Base-by-base conservation (phyloP, 83 land plant genomes). In the Larix sibirica region DNA sequence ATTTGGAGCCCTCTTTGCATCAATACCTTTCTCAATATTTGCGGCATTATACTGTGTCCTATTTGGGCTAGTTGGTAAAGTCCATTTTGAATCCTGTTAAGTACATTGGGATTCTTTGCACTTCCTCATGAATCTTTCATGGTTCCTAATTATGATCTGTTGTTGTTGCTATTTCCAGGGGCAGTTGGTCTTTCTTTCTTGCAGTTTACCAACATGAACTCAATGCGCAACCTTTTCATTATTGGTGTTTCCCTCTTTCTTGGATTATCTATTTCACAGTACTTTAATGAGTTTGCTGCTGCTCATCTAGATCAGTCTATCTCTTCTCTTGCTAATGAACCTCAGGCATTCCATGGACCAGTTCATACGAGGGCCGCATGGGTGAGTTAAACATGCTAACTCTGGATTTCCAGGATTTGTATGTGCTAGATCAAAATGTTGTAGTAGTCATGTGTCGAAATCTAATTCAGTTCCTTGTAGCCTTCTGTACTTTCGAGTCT, bases 1-100 rank as follows among this genome's bases (percentile, higher is more conserved):
- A 88, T 97, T 97, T 89, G 99, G 99, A 81, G 96, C 96, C 79
- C 87, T 95, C 16, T 93, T 95, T 89, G 97, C 97, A 61, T 93
- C 97, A 12, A 91, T 95, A 60, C 97, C 97, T 4, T 86, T 91
- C 71, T 93, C 96, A 4, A 93, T 95, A 42, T 92, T 89, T 83
- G 92, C 97, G 68, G 97, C 97, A 31, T 47, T 95, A 14, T 95
- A 91, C 71, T 95, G 97, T 79, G 82, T 95, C 33, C 92, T 95
- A 14, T 93, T 93, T 67, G 93, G 94, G 42, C 89, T 94, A 73
- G 90, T 95, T 10, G 91, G 96, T 95, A 88, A 68, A 94, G 20
- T 26, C 24, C n/a, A 24, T 82, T 74, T 59, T 82, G 4, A 78
- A 77, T 24, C 79, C n/a, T 44, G 44, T 77, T 23, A 47, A 12